These are phyloP conservation scores for Incumbomyces lentus DNA, from an alignment of 2,329 filamentous ascomycete species.

Conservation along the genomic window DNA sequence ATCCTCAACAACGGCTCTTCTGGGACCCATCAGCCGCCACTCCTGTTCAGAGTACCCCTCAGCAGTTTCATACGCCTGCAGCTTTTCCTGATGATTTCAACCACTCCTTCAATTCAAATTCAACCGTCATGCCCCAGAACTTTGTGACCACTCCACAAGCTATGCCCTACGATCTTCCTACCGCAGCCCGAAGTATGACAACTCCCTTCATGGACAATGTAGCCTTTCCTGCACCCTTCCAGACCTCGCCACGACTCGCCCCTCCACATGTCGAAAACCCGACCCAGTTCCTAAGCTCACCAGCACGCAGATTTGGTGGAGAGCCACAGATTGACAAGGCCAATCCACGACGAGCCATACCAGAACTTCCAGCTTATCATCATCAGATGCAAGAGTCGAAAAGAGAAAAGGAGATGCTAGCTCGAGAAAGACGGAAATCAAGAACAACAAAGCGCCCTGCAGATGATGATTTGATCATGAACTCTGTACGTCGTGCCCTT, in stretches of 20 bases:
- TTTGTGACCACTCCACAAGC: slow-evolving; percentile 13
- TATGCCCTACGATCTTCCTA: slow-evolving; percentile 17
- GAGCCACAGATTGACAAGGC: slow-evolving; percentile 16
- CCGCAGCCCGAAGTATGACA: slow-evolving; percentile 10
- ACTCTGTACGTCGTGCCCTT: slow-evolving; percentile 16
- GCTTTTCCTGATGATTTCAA: slow-evolving; percentile 13
- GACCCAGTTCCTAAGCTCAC: slow-evolving; percentile 39
- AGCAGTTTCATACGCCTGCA: slow-evolving; percentile 17
- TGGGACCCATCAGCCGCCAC: slow-evolving; percentile 31
- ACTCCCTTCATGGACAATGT: slow-evolving; percentile 23
- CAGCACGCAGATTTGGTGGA: slow-evolving; percentile 36
- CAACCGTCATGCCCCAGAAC: slow-evolving; percentile 15
- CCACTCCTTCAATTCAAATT: slow-evolving; percentile 16
- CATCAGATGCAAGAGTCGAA: slow-evolving; percentile 40
- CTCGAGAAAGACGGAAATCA: slow-evolving; percentile 23
- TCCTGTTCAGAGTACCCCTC: slow-evolving; percentile 12
- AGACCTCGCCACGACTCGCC: slow-evolving; percentile 34
- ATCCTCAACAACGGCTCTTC: slow-evolving; percentile 44
- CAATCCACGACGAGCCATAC: slow-evolving; percentile 13
- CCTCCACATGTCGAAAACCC: slow-evolving; percentile 31
- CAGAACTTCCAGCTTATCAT: slow-evolving; percentile 34
- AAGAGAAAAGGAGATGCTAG: slow-evolving; percentile 24
- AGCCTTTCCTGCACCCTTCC: slow-evolving; percentile 34
- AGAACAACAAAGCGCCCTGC: slow-evolving; percentile 23
- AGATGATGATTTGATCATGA: slow-evolving; percentile 22